Evolutionary conservation across 352 stramenopile species (phyloP), one percentile per base, ranked within the genome.

Genomic region (Phytophthora podocarpi): DNA sequence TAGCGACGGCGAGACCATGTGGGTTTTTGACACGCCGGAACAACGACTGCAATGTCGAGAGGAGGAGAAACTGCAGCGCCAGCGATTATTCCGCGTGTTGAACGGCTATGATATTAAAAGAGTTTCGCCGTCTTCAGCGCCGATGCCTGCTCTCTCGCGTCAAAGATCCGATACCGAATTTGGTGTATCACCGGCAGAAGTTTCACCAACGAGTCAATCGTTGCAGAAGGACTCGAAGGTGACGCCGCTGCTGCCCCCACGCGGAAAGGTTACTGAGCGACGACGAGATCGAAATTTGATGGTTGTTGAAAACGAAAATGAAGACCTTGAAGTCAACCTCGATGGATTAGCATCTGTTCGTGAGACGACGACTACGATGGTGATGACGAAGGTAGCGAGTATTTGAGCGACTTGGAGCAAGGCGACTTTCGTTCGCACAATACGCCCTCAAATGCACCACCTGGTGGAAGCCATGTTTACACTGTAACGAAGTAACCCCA

Each of bases 1-100:
- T 30, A 72, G 64, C 9, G 66, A 70, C 1, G 74, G 67, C 10
- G 70, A 81, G 54, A 79, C 72, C 18, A 83, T 83, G 72, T 74
- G 72, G 67, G 49, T 85, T 7, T 81, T 76, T 18, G 66, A 75
- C 32, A 82, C 74, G 2, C 74, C 80, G 4, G 68, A 50, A n/a
- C 62, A 90, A 52, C 80, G 78, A 26, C 66, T 86, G 4, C 64
- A 72, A 27, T 72, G 70, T 8, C 72, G 72, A 9, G 78, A 88
- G 48, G 52, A 72, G 46, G 80, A 90, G 50, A 80, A 71, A 40
- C 39, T 77, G 62, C 68, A 68, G 27, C 78, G 80, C 12, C 76
- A 74, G 45, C 67, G 63, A 0, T 67, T 64, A 8, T 90, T 90
- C 72, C 66, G 65, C 15, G 76, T 87, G 40, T 48, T 90, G 9